Percentiles rank a stretch among this genome's conserved stretches.
Evolutionary conservation across 345 rosid genomes (phyloP).

Genomic region (Eucalyptus dawsonii): DNA sequence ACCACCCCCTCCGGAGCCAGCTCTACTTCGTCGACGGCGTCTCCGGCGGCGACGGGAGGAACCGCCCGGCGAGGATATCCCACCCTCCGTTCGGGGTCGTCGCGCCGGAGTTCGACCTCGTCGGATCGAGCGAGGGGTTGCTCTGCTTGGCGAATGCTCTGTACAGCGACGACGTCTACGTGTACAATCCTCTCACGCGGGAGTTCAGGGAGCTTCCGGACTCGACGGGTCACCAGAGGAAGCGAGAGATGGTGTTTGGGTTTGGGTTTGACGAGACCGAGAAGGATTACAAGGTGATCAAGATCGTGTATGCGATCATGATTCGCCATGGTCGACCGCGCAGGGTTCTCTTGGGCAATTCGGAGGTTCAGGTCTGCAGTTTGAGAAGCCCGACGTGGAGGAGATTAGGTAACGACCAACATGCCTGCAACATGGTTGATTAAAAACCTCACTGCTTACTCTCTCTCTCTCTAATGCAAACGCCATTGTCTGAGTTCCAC

Average conservation of each 20-base stretch:
- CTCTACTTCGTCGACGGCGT: constrained; percentile 36
- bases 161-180: constrained; percentile 17
- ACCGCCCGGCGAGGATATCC: constrained; percentile 22
- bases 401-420: background rate
- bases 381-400: constrained; percentile 21
- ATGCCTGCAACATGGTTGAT: background rate
- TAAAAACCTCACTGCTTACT: background rate
- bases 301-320: constrained; percentile 40
- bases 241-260: constrained; percentile 46
- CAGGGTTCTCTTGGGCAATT: background rate
- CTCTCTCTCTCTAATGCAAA: background rate
- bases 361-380: constrained; percentile 49
- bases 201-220: constrained; percentile 24
- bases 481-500: background rate
- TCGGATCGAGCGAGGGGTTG: constrained; percentile 59
- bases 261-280: constrained; percentile 38
- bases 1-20: constrained; percentile 34
- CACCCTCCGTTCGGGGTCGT: constrained; percentile 12
- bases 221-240: constrained; percentile 5
- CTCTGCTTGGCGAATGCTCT: constrained; percentile 39
- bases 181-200: constrained; percentile 53
- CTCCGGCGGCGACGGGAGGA: background rate
- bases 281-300: constrained; percentile 47
- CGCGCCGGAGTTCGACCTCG: constrained; percentile 35
- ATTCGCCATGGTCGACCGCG: background rate